These are phyloP conservation scores for Schizosaccharomyces octosporus DNA, from an alignment of 805 yeast genomes.

Conservation along the genomic window DNA sequence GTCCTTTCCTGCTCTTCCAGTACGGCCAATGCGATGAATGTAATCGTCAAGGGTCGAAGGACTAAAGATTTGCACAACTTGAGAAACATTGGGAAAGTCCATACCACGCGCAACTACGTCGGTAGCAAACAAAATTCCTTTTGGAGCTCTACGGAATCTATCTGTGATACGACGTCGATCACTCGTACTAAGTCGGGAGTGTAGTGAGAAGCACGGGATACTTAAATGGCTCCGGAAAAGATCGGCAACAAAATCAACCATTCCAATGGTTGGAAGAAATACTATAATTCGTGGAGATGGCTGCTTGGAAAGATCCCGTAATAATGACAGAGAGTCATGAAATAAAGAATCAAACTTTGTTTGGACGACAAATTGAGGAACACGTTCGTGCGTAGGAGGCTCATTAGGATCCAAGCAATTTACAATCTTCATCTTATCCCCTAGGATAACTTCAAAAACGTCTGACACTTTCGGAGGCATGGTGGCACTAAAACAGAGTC, in stretches of 20 bases:
- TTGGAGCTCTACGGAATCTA: slow-evolving; percentile 53
- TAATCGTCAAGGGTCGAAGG: slow-evolving; percentile 54
- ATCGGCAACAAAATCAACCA: slow-evolving; percentile 82
- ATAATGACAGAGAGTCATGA: slow-evolving; percentile 35
- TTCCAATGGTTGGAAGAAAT: slow-evolving; percentile 68
- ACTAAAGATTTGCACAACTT: slow-evolving; percentile 76
- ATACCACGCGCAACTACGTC: slow-evolving; percentile 93
- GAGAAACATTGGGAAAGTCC: slow-evolving; percentile 60
- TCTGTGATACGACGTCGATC: slow-evolving; percentile 61
- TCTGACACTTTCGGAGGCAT: slow-evolving; percentile 64
- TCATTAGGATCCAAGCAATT: background rate
- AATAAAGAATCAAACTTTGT: slow-evolving; percentile 31
- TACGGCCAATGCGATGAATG: slow-evolving; percentile 82
- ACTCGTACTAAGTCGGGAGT: slow-evolving; percentile 77
- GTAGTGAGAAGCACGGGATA: slow-evolving; percentile 48
- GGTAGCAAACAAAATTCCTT: slow-evolving; percentile 61
- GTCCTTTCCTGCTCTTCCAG: slow-evolving; percentile 74
- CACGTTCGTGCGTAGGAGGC: background rate
- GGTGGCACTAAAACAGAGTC: slow-evolving; percentile 52
- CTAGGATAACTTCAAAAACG: slow-evolving; percentile 30
- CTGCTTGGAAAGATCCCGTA: slow-evolving; percentile 75
- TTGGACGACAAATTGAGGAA: background rate
- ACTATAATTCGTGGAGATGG: slow-evolving; percentile 58
- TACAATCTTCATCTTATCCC: background rate
- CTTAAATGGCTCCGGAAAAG: slow-evolving; percentile 28